Conservation (phyloP, 768 basidiomycete species). For the Mycena pura region DNA sequence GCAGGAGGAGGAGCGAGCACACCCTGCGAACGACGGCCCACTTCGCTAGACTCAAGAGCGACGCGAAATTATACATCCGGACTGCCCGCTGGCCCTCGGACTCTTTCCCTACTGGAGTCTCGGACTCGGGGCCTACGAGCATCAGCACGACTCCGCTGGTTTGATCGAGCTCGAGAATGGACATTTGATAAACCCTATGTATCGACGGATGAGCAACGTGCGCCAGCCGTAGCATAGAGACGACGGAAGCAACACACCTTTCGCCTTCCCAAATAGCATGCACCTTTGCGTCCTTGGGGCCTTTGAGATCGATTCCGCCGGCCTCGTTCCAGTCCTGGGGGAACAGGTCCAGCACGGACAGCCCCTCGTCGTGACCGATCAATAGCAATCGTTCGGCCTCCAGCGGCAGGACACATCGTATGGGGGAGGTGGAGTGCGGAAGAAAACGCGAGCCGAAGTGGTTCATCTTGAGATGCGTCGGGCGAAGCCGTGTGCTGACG, state of each 20-base stretch:
- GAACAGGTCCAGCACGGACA: conserved; percentile 85
- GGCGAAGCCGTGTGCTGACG: conserved; percentile 57
- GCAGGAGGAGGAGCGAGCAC: conserved; percentile 11
- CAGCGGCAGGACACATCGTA: conserved; percentile 77
- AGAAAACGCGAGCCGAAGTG: conserved; percentile 88
- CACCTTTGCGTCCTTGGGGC: conserved; percentile 75
- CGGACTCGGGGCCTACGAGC: conserved; percentile 70
- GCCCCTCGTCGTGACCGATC: conserved; percentile 79
- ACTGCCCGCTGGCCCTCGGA: conserved; percentile 61
- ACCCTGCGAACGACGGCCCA: conserved; percentile 78
- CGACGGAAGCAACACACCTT: conserved; percentile 52
- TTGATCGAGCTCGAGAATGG: conserved; percentile 73
- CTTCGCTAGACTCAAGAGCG: conserved; percentile 75
- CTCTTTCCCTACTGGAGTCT: conserved; percentile 55
- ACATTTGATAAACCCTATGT: conserved; percentile 76
- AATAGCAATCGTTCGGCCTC: conserved; percentile 70
- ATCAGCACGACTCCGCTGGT: conserved; percentile 72
- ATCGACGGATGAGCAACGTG: neutral
- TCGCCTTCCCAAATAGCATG: conserved; percentile 80
- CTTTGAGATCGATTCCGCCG: conserved; percentile 56
- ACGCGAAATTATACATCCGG: conserved; percentile 85
- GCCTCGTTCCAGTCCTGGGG: conserved; percentile 70
- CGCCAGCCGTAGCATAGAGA: neutral
- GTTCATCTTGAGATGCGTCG: conserved; percentile 71
- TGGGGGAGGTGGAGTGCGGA: conserved; percentile 77